Percentiles rank a stretch among this genome's conserved stretches.
Conservation (phyloP, 495 filamentous ascomycete species). For the Podospora bellae-mahoneyi region DNA sequence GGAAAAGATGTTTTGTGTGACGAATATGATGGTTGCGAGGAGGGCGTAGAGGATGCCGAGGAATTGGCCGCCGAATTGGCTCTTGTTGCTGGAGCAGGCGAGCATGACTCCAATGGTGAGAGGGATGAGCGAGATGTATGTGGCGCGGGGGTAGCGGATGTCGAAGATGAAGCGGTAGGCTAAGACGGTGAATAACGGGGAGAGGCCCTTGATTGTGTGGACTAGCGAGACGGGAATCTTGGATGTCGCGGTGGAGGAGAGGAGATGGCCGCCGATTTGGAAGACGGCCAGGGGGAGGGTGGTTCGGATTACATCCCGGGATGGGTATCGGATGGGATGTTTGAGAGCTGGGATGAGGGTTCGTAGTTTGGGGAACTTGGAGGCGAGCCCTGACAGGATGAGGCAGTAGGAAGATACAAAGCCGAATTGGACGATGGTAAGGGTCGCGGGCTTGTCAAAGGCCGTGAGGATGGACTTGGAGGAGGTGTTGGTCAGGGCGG, state of each 20-base stretch:
- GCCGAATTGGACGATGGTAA: conserved; percentile 92
- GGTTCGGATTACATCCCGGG: conserved; percentile 75
- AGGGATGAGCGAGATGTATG: conserved; percentile 89
- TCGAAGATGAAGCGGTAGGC: conserved; percentile 87
- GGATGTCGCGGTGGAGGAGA: conserved; percentile 87
- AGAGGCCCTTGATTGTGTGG: conserved; percentile 99
- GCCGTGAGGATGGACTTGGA: conserved; percentile 96
- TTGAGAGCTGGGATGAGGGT: conserved; percentile 71
- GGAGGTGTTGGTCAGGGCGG: conserved; percentile 92
- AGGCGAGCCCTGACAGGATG: conserved; percentile 68
- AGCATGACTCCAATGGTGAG: conserved; percentile 91
- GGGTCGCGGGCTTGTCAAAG: conserved; percentile 84
- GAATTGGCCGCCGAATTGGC: conserved; percentile 70
- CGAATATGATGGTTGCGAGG: conserved; percentile 85
- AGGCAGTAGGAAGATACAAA: conserved; percentile 90
- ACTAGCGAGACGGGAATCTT: conserved; percentile 95
- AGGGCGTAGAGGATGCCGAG: conserved; percentile 85
- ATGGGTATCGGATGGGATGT: conserved; percentile 77
- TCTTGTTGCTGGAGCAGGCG: conserved; percentile 78
- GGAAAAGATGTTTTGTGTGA: conserved; percentile 98
- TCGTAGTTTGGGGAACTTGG: conserved; percentile 63
- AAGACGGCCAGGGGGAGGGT: conserved; percentile 89
- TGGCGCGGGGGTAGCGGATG: conserved; percentile 81
- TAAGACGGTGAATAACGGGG: conserved; percentile 90
- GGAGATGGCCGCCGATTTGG: conserved; percentile 88